Conservation (phyloP, 305 asterid genomes). For the Fraxinus sp. region DNA sequence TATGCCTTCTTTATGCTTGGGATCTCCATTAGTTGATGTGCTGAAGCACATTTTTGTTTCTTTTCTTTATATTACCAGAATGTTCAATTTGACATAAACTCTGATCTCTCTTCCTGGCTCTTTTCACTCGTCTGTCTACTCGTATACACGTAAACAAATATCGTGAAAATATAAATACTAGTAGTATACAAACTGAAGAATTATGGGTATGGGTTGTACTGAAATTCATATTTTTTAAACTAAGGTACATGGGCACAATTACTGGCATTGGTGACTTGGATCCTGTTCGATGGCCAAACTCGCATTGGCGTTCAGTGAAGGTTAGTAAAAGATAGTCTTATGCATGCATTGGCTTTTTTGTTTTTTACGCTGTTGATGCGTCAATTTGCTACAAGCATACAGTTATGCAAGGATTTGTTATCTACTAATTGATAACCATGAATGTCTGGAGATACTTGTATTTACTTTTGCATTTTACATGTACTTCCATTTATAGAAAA, state of each 20-base stretch:
- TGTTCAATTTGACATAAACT: neutral
- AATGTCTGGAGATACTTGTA: neutral
- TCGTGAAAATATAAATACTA: neutral
- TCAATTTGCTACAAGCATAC: neutral
- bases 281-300: constrained; percentile 94
- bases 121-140: neutral
- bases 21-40: neutral
- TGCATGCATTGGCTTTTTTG: neutral
- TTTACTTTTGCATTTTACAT: neutral
- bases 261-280: constrained; percentile 90
- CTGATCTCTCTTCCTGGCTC: neutral
- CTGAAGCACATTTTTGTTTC: neutral
- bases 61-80: neutral
- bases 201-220: neutral
- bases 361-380: neutral
- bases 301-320: constrained; percentile 98
- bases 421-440: neutral
- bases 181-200: neutral
- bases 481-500: neutral
- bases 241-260: constrained; percentile 95
- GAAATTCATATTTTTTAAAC: constrained; percentile 15
- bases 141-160: neutral
- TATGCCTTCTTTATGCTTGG: neutral
- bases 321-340: constrained; percentile 31
- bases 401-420: neutral